Conservation (phyloP, 78 protist genomes). For the Speleostelium caveatum region DNA sequence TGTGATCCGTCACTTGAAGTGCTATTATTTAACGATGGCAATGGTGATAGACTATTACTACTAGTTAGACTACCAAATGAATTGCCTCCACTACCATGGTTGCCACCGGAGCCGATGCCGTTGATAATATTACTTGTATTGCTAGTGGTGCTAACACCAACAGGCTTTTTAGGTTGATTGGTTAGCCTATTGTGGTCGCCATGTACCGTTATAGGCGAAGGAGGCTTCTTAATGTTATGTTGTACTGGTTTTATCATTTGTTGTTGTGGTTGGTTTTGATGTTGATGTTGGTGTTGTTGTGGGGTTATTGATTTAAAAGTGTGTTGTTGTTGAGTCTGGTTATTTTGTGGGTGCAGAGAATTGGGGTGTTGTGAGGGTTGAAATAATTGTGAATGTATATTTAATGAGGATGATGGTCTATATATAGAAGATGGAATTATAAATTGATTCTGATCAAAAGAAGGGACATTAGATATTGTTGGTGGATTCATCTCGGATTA, state of each 20-base stretch:
- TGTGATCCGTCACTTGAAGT: constrained; percentile 1
- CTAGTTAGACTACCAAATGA: not conserved
- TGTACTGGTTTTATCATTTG: not conserved
- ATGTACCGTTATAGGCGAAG: not conserved
- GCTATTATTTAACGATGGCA: not conserved
- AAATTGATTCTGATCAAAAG: too few species aligned
- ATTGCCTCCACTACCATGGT: too few species aligned
- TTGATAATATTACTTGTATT: not conserved
- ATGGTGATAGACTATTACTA: not conserved
- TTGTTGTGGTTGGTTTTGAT: not conserved
- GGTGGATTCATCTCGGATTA: too few species aligned
- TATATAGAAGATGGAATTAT: too few species aligned
- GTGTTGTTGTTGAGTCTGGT: too few species aligned
- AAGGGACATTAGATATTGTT: too few species aligned
- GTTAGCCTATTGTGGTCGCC: not conserved
- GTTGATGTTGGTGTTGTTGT: not conserved
- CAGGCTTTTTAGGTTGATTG: not conserved
- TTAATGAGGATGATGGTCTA: too few species aligned
- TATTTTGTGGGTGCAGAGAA: too few species aligned
- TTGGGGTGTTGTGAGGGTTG: too few species aligned
- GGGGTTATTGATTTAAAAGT: not conserved
- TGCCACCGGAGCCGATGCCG: not conserved
- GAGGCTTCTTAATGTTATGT: not conserved
- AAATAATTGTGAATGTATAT: too few species aligned
- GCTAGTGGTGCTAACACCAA: not conserved